A percentile compares a stretch with the other conserved stretches of the same genome.
These are phyloP conservation scores for Pseudotulostoma volvatum DNA, from an alignment of 495 filamentous ascomycete genomes.

Conservation along the genomic window DNA sequence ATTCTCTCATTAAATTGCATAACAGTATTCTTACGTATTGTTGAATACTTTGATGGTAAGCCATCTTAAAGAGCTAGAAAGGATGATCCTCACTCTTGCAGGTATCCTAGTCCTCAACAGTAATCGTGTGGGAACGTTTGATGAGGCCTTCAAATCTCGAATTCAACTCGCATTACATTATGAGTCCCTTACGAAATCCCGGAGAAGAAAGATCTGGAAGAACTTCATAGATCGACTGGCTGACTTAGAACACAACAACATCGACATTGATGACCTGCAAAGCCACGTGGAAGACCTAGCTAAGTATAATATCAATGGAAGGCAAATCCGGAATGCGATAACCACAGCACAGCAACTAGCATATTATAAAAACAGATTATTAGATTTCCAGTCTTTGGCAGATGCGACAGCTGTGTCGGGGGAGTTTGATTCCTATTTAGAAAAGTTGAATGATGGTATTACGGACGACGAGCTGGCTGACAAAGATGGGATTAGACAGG, in stretches of 20 bases:
- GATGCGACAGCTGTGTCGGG: conserved; percentile 7
- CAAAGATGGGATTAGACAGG: no score
- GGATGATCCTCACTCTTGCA: no score
- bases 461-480: neutral
- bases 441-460: neutral
- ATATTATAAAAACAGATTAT: conserved; percentile 5
- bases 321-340: conserved; percentile 16
- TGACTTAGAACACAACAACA: conserved; percentile 6
- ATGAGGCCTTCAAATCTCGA: conserved; percentile 33
- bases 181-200: conserved; percentile 2
- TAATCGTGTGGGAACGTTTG: conserved; percentile 32
- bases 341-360: conserved; percentile 12
- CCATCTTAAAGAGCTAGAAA: no score
- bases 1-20: no score
- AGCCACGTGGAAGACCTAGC: conserved; percentile 8
- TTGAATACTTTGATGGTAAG: no score
- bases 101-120: conserved; percentile 20
- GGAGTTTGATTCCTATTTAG: conserved; percentile 2
- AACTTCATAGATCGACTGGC: conserved; percentile 17
- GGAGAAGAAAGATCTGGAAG: conserved; percentile 22
- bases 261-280: conserved; percentile 11
- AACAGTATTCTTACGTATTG: no score
- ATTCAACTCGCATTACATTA: conserved; percentile 33
- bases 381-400: conserved; percentile 10
- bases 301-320: conserved; percentile 20